Conservation (phyloP, 1,284 basidiomycete species). For the Calocybe gambosa region DNA sequence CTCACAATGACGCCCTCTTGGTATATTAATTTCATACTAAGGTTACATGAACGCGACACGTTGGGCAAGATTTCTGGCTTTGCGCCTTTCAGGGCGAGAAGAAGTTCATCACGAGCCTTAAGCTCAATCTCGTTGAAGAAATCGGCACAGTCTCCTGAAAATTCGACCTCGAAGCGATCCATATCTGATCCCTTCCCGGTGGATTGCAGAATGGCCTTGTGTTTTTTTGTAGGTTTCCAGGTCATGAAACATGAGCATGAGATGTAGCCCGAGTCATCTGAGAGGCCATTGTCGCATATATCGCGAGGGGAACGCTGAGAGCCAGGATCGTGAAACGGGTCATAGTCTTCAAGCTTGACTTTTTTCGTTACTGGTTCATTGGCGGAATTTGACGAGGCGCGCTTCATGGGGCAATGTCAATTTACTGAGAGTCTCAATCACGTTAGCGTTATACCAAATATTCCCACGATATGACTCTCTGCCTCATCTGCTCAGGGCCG, state of each 20-base stretch:
- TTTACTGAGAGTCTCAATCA: neutral
- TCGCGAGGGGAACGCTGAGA: conserved; percentile 11
- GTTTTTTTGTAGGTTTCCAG: conserved; percentile 29
- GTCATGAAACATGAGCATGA: conserved; percentile 37
- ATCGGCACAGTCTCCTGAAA: conserved; percentile 26
- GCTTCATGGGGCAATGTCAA: conserved; percentile 8
- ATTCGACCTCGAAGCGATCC: conserved; percentile 31
- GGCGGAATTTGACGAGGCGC: neutral
- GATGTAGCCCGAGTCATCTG: conserved; percentile 28
- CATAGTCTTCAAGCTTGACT: conserved; percentile 6
- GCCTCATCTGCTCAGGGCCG: neutral
- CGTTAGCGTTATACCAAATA: neutral
- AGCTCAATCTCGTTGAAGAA: conserved; percentile 27
- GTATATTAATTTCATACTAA: conserved; percentile 33
- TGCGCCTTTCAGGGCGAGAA: conserved; percentile 39
- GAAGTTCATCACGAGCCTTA: conserved; percentile 31
- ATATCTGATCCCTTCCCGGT: conserved; percentile 11
- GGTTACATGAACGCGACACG: conserved; percentile 23
- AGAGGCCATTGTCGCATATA: conserved; percentile 15
- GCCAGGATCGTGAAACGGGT: conserved; percentile 11
- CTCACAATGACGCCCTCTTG: conserved; percentile 33
- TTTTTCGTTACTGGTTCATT: conserved; percentile 7
- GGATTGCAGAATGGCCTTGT: conserved; percentile 16
- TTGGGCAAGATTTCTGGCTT: conserved; percentile 20
- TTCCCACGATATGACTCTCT: neutral